These are phyloP conservation scores for Fraxinus xanthoxyloides DNA, from an alignment of 305 asterid species.

Conservation along the genomic window DNA sequence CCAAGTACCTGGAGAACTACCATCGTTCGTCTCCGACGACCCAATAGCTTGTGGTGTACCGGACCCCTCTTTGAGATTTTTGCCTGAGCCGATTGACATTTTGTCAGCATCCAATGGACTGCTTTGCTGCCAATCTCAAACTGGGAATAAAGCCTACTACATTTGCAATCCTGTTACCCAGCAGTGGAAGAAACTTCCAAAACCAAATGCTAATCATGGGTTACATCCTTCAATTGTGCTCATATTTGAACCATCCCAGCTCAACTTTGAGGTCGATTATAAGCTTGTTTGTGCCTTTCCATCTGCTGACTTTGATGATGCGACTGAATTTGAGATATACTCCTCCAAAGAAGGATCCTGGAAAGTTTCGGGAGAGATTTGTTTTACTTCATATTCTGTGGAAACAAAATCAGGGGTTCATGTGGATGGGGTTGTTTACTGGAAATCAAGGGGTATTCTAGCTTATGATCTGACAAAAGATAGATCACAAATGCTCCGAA, in stretches of 20 bases:
- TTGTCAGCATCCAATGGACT: constrained; percentile 53
- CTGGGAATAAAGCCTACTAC: constrained; percentile 37
- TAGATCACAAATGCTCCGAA: constrained; percentile 34
- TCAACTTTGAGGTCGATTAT: constrained; percentile 45
- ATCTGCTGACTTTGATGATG: constrained; percentile 50
- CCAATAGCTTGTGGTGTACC: constrained; percentile 47
- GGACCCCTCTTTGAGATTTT: constrained; percentile 40
- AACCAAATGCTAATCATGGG: constrained; percentile 50
- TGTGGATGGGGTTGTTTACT: constrained; percentile 41
- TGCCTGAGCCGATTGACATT: constrained; percentile 50
- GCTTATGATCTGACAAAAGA: constrained; percentile 43
- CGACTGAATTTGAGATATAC: constrained; percentile 53
- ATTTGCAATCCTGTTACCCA: constrained; percentile 47
- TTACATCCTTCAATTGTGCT: constrained; percentile 33
- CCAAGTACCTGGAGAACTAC: constrained; percentile 35
- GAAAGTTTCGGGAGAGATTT: constrained; percentile 48
- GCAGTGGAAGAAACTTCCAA: constrained; percentile 50
- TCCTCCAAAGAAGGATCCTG: constrained; percentile 45
- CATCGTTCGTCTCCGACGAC: constrained; percentile 31
- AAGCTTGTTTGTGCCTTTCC: constrained; percentile 45
- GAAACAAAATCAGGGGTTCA: constrained; percentile 35
- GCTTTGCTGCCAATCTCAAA: constrained; percentile 44
- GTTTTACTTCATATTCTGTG: constrained; percentile 25
- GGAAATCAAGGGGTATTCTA: constrained; percentile 34
- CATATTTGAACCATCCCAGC: constrained; percentile 41